Base-by-base conservation (phyloP, 148 eudicot genomes). In the Hydrangea macrophylla region DNA sequence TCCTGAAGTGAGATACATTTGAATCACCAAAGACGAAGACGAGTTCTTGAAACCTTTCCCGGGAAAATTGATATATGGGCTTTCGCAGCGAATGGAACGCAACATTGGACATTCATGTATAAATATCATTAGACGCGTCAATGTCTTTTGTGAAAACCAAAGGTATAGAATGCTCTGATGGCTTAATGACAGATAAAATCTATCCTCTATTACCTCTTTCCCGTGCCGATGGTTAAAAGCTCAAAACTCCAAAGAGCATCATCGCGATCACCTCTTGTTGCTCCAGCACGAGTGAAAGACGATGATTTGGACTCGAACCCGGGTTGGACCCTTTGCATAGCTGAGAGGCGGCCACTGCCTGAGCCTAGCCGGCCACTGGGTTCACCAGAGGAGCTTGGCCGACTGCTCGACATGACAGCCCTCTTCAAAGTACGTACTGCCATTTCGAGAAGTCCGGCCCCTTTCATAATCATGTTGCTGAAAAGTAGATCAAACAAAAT, bases 191-290 rank as follows among this genome's bases (percentile, higher is more conserved):
- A 18, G 12, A 48, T 48, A 15, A 18, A 31, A 11, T 18, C 8
- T 45, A 17, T 40, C 22, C 44, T 50, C 75, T 75, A 89, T 78
- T 86, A 90, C 81, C 88, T 86, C 78, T 87, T 87, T 23, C 92
- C 98, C 0, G 89, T 10, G 51, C 95, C 98, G 76, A 94, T 90
- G 1, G 92, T 82, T 39, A 94, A 81, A 68, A 94, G 83, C 77
- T 94, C 98, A 56, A 94, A 90, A 89, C 98, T 94, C 65, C 97
- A 77, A 18, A 90, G 83, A 56, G 96, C 62, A 68, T 90, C 97
- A 63, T 86, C 92, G 70, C 87, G 90, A 53, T 75, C 84, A 20
- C 89, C 80, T 81, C 88, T 88, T 32, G 83, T 36, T 30, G 75
- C 77, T 53, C 85, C 77, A 69, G 79, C 84, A 62, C 97, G 96